These are phyloP conservation scores for Peltaster fructicola DNA, from an alignment of 2,329 filamentous ascomycete genomes.

Conservation along the genomic window DNA sequence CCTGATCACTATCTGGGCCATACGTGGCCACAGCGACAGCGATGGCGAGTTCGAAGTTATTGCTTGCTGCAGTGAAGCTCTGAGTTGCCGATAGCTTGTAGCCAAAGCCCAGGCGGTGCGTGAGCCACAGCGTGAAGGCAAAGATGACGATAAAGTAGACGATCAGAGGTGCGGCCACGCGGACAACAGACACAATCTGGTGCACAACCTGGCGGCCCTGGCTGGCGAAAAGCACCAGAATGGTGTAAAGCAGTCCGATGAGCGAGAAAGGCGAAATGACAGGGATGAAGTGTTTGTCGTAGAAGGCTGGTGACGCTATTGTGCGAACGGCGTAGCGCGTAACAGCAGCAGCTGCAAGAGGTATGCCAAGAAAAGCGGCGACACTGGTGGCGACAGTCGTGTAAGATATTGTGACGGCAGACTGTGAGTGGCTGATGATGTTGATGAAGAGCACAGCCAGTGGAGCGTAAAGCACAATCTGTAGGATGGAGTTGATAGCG, in stretches of 20 bases:
- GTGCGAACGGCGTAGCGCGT: slow-evolving; percentile 46
- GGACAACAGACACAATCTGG: slow-evolving; percentile 63
- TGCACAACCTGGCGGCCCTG: slow-evolving; percentile 63
- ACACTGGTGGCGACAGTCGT: slow-evolving; percentile 53
- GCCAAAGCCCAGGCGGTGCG: slow-evolving; percentile 47
- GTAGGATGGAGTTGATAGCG: slow-evolving; percentile 28
- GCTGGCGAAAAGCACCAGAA: slow-evolving; percentile 65
- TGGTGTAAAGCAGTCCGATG: slow-evolving; percentile 69
- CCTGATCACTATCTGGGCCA: slow-evolving; percentile 59
- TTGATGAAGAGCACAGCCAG: slow-evolving; percentile 37
- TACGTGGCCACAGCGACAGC: slow-evolving; percentile 69
- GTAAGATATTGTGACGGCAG: slow-evolving; percentile 5
- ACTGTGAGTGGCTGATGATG: slow-evolving; percentile 31
- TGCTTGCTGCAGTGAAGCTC: slow-evolving; percentile 74
- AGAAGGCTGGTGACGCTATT: slow-evolving; percentile 39
- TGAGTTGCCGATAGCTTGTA: slow-evolving; percentile 56
- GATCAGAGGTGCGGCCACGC: slow-evolving; percentile 61
- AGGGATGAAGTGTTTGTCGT: slow-evolving; percentile 48
- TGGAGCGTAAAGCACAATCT: slow-evolving; percentile 30
- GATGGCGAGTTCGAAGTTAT: slow-evolving; percentile 83
- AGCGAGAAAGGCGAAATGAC: slow-evolving; percentile 55
- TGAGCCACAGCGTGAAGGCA: slow-evolving; percentile 43
- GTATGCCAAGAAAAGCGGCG: slow-evolving; percentile 64
- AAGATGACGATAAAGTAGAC: slow-evolving; percentile 69
- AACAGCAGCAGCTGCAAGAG: slow-evolving; percentile 55